Base-by-base conservation (phyloP, 2,329 filamentous ascomycete genomes). In the Trichoderma atrobrunneum region DNA sequence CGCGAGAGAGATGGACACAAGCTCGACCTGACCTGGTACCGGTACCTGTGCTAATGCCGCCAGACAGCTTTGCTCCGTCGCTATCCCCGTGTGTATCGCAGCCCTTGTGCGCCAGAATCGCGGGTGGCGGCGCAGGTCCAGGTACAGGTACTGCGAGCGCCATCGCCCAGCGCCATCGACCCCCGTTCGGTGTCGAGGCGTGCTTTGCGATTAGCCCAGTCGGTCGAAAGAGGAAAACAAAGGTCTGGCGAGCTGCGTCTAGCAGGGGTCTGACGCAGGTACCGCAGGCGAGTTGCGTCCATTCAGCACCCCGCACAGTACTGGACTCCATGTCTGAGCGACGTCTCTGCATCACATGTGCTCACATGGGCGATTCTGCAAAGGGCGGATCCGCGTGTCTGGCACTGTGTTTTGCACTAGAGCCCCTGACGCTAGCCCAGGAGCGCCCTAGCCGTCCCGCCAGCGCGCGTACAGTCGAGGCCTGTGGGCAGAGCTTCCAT, bases 371-470 rank as follows among this genome's bases (percentile, higher is more conserved):
- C 61, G 59, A 51, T 21, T 32, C 26, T 63, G 71, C 63, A 56
- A 34, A 26, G 39, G 18, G 28, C 54, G 28, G 39, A 39, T 39
- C 66, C 66, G 56, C 32, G 43, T n/a, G n/a, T 57, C 34, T 48
- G 11, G 43, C 51, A 71, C 68, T 72, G 54, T 72, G 54, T 60
- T 67, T 66, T 60, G 36, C 18, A 36, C 36, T 67, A 56, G 36
- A 48, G 70, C 76, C 75, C 76, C 76, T 75, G 76, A 73, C 75
- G 71, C 75, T 76, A 75, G 66, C 59, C 74, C 70, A 54, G 51
- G 24, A 66, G 14, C 16, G 39, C 69, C 51, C 59, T 75, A 74
- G 74, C 72, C 21, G 43, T 48, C 62, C 16, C 70, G 60, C 62
- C 30, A 30, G 70, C 32, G 61, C 54, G 54, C 43, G 56, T 62